Evolutionary conservation across 345 rosid genomes (phyloP).

Genomic region (Euphorbia pulcherrima): DNA sequence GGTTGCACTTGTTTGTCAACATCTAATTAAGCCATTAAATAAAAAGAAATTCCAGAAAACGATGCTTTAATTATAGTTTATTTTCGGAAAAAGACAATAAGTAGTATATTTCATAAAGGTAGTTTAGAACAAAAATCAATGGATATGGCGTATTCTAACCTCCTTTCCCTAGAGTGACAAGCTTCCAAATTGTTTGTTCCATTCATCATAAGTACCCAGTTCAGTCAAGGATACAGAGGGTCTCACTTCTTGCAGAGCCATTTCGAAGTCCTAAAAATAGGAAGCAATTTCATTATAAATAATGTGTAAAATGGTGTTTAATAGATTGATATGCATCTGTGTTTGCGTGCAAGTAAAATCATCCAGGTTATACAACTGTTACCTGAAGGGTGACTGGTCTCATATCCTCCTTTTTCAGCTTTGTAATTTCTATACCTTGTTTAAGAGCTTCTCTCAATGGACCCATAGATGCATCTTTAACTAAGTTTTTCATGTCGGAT

Average conservation of each 20-base stretch:
- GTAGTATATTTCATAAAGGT: neutral
- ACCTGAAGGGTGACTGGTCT: conserved; percentile 73
- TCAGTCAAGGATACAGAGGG: conserved; percentile 83
- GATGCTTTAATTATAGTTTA: neutral
- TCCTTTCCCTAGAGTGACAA: conserved; percentile 41
- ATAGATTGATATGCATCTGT: neutral
- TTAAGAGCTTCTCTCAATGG: conserved; percentile 88
- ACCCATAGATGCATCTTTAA: conserved; percentile 97
- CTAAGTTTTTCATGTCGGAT: conserved; percentile 95
- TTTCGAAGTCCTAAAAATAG: conserved; percentile 55
- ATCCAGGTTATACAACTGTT: conserved; percentile 6
- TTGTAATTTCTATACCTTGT: conserved; percentile 77
- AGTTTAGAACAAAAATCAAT: neutral
- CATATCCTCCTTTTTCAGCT: conserved; percentile 83
- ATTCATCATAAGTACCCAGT: conserved; percentile 63
- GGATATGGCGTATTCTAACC: neutral
- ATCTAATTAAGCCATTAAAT: neutral
- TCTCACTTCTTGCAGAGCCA: conserved; percentile 82
- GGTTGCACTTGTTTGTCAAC: neutral
- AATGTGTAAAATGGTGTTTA: neutral
- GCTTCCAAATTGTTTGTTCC: conserved; percentile 96
- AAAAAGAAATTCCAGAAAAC: neutral
- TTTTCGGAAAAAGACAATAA: neutral
- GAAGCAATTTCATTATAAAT: neutral
- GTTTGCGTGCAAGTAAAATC: neutral